Base-by-base conservation (phyloP, 2,329 filamentous ascomycete species). In the Juglanconis sp. region DNA sequence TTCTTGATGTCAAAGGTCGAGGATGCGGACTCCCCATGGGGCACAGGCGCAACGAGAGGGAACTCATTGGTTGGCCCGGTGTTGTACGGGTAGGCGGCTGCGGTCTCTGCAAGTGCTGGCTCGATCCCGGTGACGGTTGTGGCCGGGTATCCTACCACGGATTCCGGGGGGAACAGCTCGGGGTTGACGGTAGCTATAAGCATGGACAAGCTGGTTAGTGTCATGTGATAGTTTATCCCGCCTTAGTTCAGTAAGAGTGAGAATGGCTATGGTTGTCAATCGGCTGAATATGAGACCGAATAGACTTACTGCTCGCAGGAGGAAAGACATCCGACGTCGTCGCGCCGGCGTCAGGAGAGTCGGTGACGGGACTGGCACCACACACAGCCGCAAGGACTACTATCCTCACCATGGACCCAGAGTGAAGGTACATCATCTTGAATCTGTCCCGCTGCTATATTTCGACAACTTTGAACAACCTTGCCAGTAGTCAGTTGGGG, bases 1-100 rank as follows among this genome's bases (percentile, higher is more conserved):
- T 65, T 69, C 55, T 65, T 70, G 48, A 72, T 68, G 63, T 72
- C 69, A 42, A 72, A 70, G 3, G 63, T 63, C 3, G 68, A 64
- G 4, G 61, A 60, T 9, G 36, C 48, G 13, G 61, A 62, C 10
- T 69, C 63, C 30, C 69, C 69, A 13, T 68, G 65, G 3, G 70
- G 66, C 50, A 65, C 61, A 4, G 69, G 65, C 2, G 66, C 66
- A 5, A 70, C 62, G n/a, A 72, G 66, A 6, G 71, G 71, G 59
- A 73, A 73, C 32, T 70, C 63, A 53, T 67, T 66, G n/a, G 67
- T 61, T 7, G 66, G 63, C 10, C 67, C 68, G 4, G 63, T 47
- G 56, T 71, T 71, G 57, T 66, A 64, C 4, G 71, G 70, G 32
- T 71, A 72, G 1, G 60, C 48, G 9, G 68, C 62, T 5, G 70